phyloP scores from a whole-genome alignment of 192 early-diverging fungal genomes.

The Physocladia obscura region DNA sequence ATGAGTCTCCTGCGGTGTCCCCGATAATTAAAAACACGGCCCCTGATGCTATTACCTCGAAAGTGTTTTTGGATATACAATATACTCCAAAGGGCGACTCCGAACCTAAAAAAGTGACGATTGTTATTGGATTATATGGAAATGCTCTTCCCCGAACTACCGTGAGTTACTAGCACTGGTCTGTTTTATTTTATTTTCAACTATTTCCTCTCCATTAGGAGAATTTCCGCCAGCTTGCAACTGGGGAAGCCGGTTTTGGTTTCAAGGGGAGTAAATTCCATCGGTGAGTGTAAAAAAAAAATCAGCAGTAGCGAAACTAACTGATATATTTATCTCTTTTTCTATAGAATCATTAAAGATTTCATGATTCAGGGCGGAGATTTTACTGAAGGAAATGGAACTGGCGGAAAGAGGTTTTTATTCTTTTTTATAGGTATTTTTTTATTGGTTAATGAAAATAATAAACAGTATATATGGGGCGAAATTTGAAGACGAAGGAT shows the following conservation, averaged over 20 bases:
- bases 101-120: slow-evolving; percentile 50
- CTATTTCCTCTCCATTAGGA: slow-evolving; percentile 18
- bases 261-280: slow-evolving; percentile 84
- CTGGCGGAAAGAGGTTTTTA: slow-evolving; percentile 31
- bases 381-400: slow-evolving; percentile 55
- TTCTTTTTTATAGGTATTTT: slow-evolving; percentile 38
- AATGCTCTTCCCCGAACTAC: slow-evolving; percentile 54
- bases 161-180: slow-evolving; percentile 9
- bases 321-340: no score
- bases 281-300: no score
- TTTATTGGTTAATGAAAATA: slow-evolving; percentile 55
- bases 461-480: slow-evolving; percentile 55
- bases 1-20: background rate
- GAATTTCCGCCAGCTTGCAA: slow-evolving; percentile 54
- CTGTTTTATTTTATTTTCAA: background rate
- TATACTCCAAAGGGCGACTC: slow-evolving; percentile 59
- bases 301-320: no score
- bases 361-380: slow-evolving; percentile 86
- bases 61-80: slow-evolving; percentile 85
- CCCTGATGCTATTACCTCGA: slow-evolving; percentile 40
- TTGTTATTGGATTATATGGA: slow-evolving; percentile 74
- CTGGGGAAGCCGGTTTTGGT: slow-evolving; percentile 58
- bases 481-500: slow-evolving; percentile 60
- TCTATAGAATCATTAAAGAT: slow-evolving; percentile 23
- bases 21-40: background rate